Evolutionary conservation across 352 stramenopile genomes (phyloP).

Genomic region (Phytophthora cryptogea): DNA sequence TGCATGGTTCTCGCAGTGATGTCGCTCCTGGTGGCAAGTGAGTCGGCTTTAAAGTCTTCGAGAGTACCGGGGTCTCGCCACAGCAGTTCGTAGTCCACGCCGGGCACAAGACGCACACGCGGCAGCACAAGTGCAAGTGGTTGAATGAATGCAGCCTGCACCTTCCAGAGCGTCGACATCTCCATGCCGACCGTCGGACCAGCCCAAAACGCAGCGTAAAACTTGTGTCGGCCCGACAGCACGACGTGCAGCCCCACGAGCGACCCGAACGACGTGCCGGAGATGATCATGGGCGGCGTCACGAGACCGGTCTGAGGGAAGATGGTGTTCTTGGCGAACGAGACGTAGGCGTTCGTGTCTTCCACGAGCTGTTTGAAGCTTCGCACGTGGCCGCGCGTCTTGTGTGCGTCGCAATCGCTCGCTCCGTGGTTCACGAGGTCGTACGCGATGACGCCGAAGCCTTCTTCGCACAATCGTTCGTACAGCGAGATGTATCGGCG

Average conservation of each 20-base stretch:
- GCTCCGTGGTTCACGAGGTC: slow-evolving; percentile 48
- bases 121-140: slow-evolving; percentile 45
- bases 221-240: slow-evolving; percentile 44
- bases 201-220: slow-evolving; percentile 49
- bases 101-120: slow-evolving; percentile 41
- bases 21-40: slow-evolving; percentile 48
- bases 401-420: slow-evolving; percentile 40
- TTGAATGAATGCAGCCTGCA: slow-evolving; percentile 46
- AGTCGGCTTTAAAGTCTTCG: slow-evolving; percentile 56
- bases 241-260: slow-evolving; percentile 56
- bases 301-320: slow-evolving; percentile 23
- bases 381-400: slow-evolving; percentile 37
- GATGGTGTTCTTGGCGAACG: slow-evolving; percentile 39
- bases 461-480: slow-evolving; percentile 40
- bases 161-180: slow-evolving; percentile 43
- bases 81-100: slow-evolving; percentile 45
- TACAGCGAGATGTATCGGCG: slow-evolving; percentile 47
- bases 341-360: slow-evolving; percentile 44
- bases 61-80: slow-evolving; percentile 45
- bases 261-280: slow-evolving; percentile 59
- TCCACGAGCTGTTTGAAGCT: slow-evolving; percentile 50
- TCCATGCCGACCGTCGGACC: slow-evolving; percentile 52
- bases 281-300: slow-evolving; percentile 47
- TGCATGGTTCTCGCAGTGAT: slow-evolving; percentile 41
- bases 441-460: slow-evolving; percentile 49